A percentile compares a stretch with the other conserved stretches of the same genome.
phyloP scores from a whole-genome alignment of 768 basidiomycete genomes.

The Mycena rosella region DNA sequence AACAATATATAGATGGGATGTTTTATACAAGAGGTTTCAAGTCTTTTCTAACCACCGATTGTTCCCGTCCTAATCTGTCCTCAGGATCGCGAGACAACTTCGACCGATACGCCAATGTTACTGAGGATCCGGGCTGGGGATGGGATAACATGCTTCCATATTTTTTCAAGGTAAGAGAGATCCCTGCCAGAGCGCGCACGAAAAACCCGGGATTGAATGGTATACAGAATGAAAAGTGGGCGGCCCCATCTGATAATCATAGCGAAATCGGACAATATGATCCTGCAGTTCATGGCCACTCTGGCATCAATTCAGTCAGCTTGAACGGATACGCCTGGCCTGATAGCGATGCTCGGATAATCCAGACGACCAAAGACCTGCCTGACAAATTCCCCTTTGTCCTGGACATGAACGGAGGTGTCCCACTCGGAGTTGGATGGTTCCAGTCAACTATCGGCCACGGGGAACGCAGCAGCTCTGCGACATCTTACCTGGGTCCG shows the following conservation, averaged over 20 bases:
- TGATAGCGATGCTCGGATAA: slow-evolving; percentile 48
- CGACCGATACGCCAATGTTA: slow-evolving; percentile 48
- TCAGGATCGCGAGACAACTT: slow-evolving; percentile 47
- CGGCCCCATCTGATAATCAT: slow-evolving; percentile 54
- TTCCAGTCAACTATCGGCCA: slow-evolving; percentile 47
- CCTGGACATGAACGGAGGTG: slow-evolving; percentile 50
- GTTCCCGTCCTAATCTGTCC: too few species aligned
- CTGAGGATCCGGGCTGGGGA: slow-evolving; percentile 53
- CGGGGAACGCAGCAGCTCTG: slow-evolving; percentile 52
- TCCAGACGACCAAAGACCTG: slow-evolving; percentile 51
- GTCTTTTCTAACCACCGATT: too few species aligned
- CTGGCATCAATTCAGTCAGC: slow-evolving; percentile 49
- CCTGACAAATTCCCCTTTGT: slow-evolving; percentile 51
- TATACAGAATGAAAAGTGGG: slow-evolving; percentile 50
- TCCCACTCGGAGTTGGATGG: slow-evolving; percentile 52
- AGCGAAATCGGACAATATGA: slow-evolving; percentile 31
- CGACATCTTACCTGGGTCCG: slow-evolving; percentile 49
- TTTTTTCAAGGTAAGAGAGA: slow-evolving; percentile 46
- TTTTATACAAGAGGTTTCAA: slow-evolving; percentile 50
- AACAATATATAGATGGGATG: slow-evolving; percentile 45
- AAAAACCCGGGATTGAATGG: not conserved
- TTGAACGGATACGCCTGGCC: slow-evolving; percentile 46
- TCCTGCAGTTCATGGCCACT: slow-evolving; percentile 52
- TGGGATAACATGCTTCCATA: slow-evolving; percentile 53
- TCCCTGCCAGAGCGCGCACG: not conserved